Percentiles rank a stretch among this genome's conserved stretches.
phyloP scores from a whole-genome alignment of 73 alveolate species.

The Paramecium pentaurelia region DNA sequence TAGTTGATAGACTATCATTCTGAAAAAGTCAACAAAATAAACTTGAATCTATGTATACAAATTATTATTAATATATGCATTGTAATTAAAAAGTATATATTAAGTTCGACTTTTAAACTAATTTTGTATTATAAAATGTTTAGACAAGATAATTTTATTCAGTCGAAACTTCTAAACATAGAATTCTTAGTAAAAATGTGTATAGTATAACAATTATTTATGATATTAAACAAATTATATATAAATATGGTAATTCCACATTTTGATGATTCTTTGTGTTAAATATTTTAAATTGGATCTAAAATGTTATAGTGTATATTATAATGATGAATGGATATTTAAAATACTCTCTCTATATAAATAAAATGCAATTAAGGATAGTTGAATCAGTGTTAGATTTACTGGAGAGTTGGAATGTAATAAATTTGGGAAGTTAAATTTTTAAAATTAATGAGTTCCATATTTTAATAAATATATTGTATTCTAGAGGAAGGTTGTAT shows the following conservation, averaged over 20 bases:
- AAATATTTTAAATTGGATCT: neutral
- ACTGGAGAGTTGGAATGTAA: neutral
- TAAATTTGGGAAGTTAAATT: neutral
- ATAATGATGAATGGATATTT: neutral
- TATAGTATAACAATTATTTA: too few species aligned
- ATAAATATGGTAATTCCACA: neutral
- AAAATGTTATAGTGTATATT: neutral
- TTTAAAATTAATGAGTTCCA: neutral
- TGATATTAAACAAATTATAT: neutral
- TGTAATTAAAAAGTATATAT: neutral
- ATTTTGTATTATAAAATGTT: too few species aligned
- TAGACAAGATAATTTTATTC: too few species aligned
- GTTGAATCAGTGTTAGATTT: neutral
- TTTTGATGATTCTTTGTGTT: neutral
- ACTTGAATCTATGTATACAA: too few species aligned
- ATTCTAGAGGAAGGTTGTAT: neutral
- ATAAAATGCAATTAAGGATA: neutral
- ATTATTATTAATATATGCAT: neutral
- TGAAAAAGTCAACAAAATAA: too few species aligned
- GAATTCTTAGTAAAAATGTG: too few species aligned
- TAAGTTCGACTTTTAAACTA: too few species aligned
- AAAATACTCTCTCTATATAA: too few species aligned
- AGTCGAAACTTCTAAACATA: too few species aligned
- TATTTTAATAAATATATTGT: neutral
- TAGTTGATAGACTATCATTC: too few species aligned